Evolutionary conservation across 108 stramenopile species (phyloP).

Genomic region (Fistulifera solaris): DNA sequence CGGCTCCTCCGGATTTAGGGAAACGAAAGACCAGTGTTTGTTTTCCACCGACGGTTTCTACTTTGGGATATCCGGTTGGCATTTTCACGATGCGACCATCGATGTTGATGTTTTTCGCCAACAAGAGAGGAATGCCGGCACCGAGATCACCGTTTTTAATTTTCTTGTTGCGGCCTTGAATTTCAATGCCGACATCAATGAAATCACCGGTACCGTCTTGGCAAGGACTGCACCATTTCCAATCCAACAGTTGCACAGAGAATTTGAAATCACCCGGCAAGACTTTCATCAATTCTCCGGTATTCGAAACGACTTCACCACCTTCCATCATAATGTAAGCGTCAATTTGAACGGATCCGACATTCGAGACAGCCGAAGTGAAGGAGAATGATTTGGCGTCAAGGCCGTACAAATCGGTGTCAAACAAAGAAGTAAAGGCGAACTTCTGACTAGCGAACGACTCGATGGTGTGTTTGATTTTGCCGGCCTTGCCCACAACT

Average conservation of each 20-base stretch:
- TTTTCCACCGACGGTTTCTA: not conserved
- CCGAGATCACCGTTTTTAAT: slow-evolving; percentile 7
- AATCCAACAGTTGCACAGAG: slow-evolving; percentile 11
- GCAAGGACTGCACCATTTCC: slow-evolving; percentile 15
- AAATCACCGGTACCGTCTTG: slow-evolving; percentile 4
- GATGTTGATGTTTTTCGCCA: slow-evolving; percentile 10
- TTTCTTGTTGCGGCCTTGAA: not conserved
- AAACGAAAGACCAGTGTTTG: not conserved
- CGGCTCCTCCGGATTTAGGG: slow-evolving; percentile 1
- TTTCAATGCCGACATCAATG: slow-evolving; percentile 14
- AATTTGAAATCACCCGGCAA: slow-evolving; percentile 16
- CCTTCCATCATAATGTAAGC: slow-evolving; percentile 9
- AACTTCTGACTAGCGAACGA: slow-evolving; percentile 1
- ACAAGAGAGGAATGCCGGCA: slow-evolving; percentile 14
- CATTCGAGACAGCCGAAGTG: slow-evolving; percentile 5
- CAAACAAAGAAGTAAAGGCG: not conserved
- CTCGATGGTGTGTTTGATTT: not conserved
- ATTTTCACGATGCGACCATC: slow-evolving; percentile 10
- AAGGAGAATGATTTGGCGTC: slow-evolving; percentile 14
- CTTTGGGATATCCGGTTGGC: slow-evolving; percentile 19
- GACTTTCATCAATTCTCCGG: slow-evolving; percentile 7
- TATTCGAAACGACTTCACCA: slow-evolving; percentile 7
- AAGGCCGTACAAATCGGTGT: slow-evolving; percentile 6
- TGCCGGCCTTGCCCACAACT: not conserved
- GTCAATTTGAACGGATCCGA: slow-evolving; percentile 11